These are phyloP conservation scores for Russula earlei DNA, from an alignment of 768 basidiomycete genomes.

Conservation along the genomic window DNA sequence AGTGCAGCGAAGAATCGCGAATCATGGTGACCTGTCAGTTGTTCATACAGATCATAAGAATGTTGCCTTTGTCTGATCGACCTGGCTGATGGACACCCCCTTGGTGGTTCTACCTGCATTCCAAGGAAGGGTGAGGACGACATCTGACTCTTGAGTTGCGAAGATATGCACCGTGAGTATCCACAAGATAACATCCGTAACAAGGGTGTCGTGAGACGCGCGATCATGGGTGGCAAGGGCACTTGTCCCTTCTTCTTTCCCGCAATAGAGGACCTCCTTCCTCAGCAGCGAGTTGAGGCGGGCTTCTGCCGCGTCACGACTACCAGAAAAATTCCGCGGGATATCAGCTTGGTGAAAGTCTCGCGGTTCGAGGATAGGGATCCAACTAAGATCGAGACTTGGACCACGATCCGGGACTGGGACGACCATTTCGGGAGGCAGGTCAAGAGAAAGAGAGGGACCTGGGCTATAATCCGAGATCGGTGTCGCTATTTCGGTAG, in stretches of 20 bases:
- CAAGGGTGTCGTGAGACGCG: neutral
- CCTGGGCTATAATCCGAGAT: neutral
- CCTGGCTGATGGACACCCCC: neutral
- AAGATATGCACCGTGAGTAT: slow-evolving; percentile 11
- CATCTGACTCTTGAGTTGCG: too few relatives aligned
- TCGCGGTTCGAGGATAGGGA: neutral
- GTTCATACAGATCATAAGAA: slow-evolving; percentile 15
- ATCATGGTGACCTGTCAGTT: slow-evolving; percentile 12
- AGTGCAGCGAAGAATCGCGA: slow-evolving; percentile 16
- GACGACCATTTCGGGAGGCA: too few relatives aligned
- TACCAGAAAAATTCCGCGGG: neutral
- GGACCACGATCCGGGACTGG: neutral
- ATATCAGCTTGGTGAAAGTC: neutral
- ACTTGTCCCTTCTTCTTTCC: neutral
- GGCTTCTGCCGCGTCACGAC: slow-evolving; percentile 5
- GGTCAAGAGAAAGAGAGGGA: too few relatives aligned
- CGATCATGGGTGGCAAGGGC: neutral
- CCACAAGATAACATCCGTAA: slow-evolving; percentile 11
- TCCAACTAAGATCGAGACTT: neutral
- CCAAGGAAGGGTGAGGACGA: neutral
- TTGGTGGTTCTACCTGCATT: slow-evolving; percentile 14
- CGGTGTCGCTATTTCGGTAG: too few relatives aligned
- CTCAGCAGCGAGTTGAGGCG: slow-evolving; percentile 1
- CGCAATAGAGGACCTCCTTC: neutral
- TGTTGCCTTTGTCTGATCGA: neutral